Percentiles rank a stretch among this genome's conserved stretches.
Evolutionary conservation across 257 asterid species (phyloP).

Genomic region (Gardenia jasminoides): DNA sequence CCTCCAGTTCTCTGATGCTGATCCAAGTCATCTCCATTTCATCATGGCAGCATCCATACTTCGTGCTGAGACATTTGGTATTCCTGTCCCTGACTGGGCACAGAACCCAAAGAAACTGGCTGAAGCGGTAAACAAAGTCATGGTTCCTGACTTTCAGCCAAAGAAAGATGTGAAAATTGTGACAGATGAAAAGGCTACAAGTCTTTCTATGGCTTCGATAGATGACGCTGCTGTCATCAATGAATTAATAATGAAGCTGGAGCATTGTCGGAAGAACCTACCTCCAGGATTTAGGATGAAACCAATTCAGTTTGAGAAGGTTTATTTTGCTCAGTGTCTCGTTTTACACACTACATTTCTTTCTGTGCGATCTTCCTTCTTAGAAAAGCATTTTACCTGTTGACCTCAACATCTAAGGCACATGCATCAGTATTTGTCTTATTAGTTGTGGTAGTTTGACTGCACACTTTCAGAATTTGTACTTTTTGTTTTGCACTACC

Average conservation of each 20-base stretch:
- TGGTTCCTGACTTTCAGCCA: conserved; percentile 75
- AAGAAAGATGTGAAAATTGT: conserved; percentile 64
- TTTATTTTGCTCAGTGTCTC: conserved; percentile 18
- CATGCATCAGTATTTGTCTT: not conserved
- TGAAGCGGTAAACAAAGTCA: conserved; percentile 57
- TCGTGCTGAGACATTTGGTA: conserved; percentile 82
- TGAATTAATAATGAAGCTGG: conserved; percentile 69
- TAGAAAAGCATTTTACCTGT: not conserved
- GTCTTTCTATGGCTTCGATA: conserved; percentile 67
- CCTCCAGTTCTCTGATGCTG: conserved; percentile 57
- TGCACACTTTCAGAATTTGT: not conserved
- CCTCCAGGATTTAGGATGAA: conserved; percentile 70
- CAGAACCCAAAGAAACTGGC: conserved; percentile 65
- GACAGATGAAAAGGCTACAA: conserved; percentile 89
- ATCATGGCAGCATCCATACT: conserved; percentile 70
- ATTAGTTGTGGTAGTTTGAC: not conserved
- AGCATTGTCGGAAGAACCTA: conserved; percentile 48
- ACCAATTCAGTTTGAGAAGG: conserved; percentile 95
- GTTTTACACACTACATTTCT: not conserved
- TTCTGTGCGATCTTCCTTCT: not conserved
- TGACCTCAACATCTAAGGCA: not conserved
- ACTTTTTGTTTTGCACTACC: not conserved
- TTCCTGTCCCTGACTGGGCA: conserved; percentile 83
- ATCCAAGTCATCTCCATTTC: conserved; percentile 86
- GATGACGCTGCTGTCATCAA: conserved; percentile 76